A percentile compares a stretch with the other conserved stretches of the same genome.
Conservation (phyloP, 306 rosid species). For the Mimosa bimucronata region DNA sequence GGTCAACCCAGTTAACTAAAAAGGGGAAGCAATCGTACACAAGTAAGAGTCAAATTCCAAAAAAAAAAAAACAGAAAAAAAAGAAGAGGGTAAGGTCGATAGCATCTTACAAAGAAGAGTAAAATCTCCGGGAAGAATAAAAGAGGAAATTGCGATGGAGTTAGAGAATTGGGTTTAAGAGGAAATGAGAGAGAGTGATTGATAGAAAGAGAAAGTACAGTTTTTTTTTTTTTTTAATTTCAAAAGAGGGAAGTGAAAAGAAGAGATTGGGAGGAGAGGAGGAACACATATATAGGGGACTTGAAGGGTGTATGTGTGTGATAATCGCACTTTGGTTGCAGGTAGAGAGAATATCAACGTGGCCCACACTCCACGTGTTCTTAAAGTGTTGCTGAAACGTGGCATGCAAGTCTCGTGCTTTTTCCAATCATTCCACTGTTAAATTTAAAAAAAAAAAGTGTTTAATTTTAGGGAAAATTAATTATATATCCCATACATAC, state of each 20-base stretch:
- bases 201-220: constrained; percentile 24
- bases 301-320: constrained; percentile 9
- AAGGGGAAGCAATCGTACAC: constrained; percentile 6
- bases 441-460: too few species aligned
- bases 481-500: too few species aligned
- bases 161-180: constrained; percentile 28
- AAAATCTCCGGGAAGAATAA: not conserved
- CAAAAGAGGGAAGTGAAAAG: not conserved
- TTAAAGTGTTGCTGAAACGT: constrained; percentile 22
- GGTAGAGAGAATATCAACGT: constrained; percentile 37
- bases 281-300: constrained; percentile 38
- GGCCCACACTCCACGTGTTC: constrained; percentile 35
- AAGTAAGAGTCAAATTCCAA: constrained; percentile 12
- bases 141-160: constrained; percentile 36
- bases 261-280: not conserved
- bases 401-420: constrained; percentile 17
- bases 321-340: not conserved
- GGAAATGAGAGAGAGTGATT: constrained; percentile 36
- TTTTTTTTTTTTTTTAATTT: not conserved
- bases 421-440: not conserved
- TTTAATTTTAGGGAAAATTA: too few species aligned
- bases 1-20: constrained; percentile 33
- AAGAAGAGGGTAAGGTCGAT: constrained; percentile 3
- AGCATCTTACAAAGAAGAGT: constrained; percentile 32
- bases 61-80: constrained; percentile 7